phyloP scores from a whole-genome alignment of 768 basidiomycete genomes.

The Suillus luteus region DNA sequence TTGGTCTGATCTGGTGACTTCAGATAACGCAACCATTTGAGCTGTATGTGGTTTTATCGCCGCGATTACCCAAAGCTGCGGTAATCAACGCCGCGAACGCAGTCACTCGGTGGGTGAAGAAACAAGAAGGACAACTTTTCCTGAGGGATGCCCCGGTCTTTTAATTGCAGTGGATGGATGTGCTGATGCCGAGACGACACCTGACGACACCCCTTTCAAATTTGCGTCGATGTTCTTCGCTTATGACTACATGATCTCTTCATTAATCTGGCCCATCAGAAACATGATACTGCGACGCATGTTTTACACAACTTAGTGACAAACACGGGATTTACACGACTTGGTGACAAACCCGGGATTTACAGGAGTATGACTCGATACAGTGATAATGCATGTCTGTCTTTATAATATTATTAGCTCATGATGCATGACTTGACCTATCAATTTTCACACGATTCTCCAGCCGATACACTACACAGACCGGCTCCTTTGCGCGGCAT shows the following conservation, averaged over 20 bases:
- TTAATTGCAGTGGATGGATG: constrained; percentile 32
- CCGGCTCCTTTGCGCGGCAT: background rate
- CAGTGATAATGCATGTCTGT: too few relatives aligned
- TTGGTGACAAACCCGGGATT: background rate
- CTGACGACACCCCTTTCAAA: background rate
- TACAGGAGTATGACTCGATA: background rate
- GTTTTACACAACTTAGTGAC: background rate
- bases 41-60: constrained; percentile 82
- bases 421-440: too few relatives aligned
- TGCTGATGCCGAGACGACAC: too few relatives aligned
- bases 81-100: constrained; percentile 87
- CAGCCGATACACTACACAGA: background rate
- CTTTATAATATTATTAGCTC: background rate
- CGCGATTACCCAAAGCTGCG: constrained; percentile 84
- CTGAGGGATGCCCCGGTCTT: constrained; percentile 90
- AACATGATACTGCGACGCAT: background rate
- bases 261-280: background rate
- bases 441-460: too few relatives aligned
- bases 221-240: background rate
- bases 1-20: background rate
- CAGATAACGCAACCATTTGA: constrained; percentile 96
- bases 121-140: constrained; percentile 81
- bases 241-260: background rate
- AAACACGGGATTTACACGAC: background rate
- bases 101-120: constrained; percentile 88